Base-by-base conservation (phyloP, 352 stramenopile genomes). In the Globisporangium nagaii region DNA sequence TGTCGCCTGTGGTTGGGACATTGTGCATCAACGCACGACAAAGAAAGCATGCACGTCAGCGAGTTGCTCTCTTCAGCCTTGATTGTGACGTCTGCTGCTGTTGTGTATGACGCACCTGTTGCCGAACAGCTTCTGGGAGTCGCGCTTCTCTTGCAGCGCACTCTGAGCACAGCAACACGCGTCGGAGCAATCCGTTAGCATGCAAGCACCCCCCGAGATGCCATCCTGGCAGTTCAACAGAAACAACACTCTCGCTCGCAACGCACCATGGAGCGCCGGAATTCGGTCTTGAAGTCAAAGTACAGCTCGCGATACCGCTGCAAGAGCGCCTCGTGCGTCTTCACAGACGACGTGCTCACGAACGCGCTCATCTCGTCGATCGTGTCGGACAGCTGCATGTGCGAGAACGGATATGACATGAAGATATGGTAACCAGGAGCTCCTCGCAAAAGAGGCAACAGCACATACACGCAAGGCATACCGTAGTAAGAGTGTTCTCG, bases 261-360 rank as follows among this genome's bases (percentile, higher is more conserved):
- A 39, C 62, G 46, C 56, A 93, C 85, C 75, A 89, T 88, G 0
- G 83, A 89, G 25, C 83, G 79, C 64, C 96, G 85, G 65, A 98
- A 98, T 67, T 98, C 93, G 22, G 85, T 94, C 34, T 90, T 95
- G 34, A 96, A 96, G 71, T 98, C 93, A 59, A 98, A 98, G 42
- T 98, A 84, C 49, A 98, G 86, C 70, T 98, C 94, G 25, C 93
- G 85, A 68, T 98, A 98, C 39, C 95, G 82, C 70, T 98, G 94
- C 32, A 98, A 70, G 43, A 98, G 69, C 4, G 86, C 86, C 51
- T 95, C 85, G 55, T 95, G 85, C 32, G 80, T 78, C 57, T 92
- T 95, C 20, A 77, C 71, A 12, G 73, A 75, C 48, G 83, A 90
- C 35, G 68, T 74, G 53, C 82, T 86, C 40, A 82, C 73, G 39